Base-by-base conservation (phyloP, 108 stramenopile genomes). In the Pseudonitzschia delicatissima region DNA sequence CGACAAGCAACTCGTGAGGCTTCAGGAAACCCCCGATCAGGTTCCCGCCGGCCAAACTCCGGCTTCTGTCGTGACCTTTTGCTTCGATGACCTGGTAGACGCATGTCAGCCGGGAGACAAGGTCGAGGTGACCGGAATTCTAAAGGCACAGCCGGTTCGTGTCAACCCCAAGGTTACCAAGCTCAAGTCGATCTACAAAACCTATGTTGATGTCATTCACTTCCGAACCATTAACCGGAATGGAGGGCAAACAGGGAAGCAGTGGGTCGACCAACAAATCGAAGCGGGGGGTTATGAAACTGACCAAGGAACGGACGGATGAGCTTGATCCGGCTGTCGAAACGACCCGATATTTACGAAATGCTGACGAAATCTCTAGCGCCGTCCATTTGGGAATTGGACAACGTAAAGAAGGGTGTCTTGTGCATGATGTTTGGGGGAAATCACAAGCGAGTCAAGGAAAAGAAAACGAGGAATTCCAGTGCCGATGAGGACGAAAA, bases 31-130 rank as follows among this genome's bases (percentile, higher is more conserved):
- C 5, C 97, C 99, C 11, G 96, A 97, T 65, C 87, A 94, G 74
- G 97, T 98, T 39, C 98, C 98, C 12, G 97, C 96, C 18, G 99
- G 99, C 28, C 98, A 99, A 70, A 99, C 99, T 21, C 99, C 99
- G 2, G 93, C 95, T 5, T 94, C 90, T 20, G 82, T 96, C 42
- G 86, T 96, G 8, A 71, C 96, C 11, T 99, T 97, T 80, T 91
- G 93, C 32, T 98, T 95, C 74, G 99, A 99, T 75, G 96, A 97
- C 67, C 78, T 99, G 45, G 97, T 98, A 20, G 99, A 99, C 74
- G 76, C 89, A 5, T 91, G 96, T 25, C 78, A 95, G 32, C 99
- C 99, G 0, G 98, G 98, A 21, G 99, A 99, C 70, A 84, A 95
- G 51, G 94, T 98, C 6, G 97, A 97, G 65, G 95, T 98, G 13